Evolutionary conservation across 306 rosid species (phyloP).

Genomic region (Fragaria nilgerrensis): DNA sequence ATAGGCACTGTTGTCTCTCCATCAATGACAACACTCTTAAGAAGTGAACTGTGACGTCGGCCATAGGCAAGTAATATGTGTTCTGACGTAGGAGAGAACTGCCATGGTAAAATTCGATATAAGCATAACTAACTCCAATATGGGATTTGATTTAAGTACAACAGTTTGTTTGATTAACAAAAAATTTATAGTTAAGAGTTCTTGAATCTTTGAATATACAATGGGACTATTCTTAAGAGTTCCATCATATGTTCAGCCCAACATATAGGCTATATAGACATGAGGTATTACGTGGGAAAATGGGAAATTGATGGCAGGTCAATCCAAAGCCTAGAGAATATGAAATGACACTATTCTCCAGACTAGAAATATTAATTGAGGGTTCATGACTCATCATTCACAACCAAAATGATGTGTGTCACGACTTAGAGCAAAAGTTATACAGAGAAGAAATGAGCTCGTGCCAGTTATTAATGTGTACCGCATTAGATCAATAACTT

Average conservation of each 20-base stretch:
- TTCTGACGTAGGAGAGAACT: slow-evolving; percentile 68
- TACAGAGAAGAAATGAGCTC: not conserved
- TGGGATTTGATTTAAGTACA: not conserved
- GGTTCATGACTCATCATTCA: not conserved
- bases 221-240: not conserved
- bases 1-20: slow-evolving; percentile 93
- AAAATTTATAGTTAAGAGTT: not conserved
- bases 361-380: not conserved
- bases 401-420: not conserved
- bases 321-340: not conserved
- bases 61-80: slow-evolving; percentile 63
- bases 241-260: not conserved
- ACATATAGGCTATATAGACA: not conserved
- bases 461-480: not conserved
- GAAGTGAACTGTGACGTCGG: slow-evolving; percentile 62
- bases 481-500: not conserved
- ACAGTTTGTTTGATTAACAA: not conserved
- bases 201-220: not conserved
- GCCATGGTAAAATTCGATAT: slow-evolving; percentile 16
- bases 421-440: not conserved
- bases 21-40: slow-evolving; percentile 84
- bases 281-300: not conserved
- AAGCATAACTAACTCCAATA: slow-evolving; percentile 7
- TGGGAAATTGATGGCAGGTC: not conserved
- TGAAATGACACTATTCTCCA: not conserved